A percentile compares a stretch with the other conserved stretches of the same genome.
Conservation (phyloP, 192 early-diverging fungal species). For the Podila epigama region DNA sequence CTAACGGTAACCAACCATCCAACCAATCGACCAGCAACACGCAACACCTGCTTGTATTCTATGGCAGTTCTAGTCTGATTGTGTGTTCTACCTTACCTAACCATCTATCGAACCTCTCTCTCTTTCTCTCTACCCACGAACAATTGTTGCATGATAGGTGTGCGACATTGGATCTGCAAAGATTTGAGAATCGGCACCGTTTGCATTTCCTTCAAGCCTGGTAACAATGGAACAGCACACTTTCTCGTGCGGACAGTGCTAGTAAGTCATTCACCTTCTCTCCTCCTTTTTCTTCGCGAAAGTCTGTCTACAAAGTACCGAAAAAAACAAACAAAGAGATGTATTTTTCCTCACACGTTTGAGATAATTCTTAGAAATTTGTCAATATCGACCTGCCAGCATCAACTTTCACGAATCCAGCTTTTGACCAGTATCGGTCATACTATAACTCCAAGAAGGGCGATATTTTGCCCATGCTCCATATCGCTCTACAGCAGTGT, state of each 20-base stretch:
- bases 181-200: slow-evolving; percentile 31
- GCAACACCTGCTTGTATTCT: no score
- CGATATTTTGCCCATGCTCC: slow-evolving; percentile 22
- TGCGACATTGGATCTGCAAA: slow-evolving; percentile 20
- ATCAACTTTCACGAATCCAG: neutral
- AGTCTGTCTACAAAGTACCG: neutral
- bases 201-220: slow-evolving; percentile 15
- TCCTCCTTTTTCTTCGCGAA: neutral
- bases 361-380: slow-evolving; percentile 10
- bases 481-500: slow-evolving; percentile 22
- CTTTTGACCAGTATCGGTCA: slow-evolving; percentile 11
- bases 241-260: slow-evolving; percentile 34
- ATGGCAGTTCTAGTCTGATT: no score
- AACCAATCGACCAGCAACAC: no score
- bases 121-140: neutral
- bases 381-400: slow-evolving; percentile 13
- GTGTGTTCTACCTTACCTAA: no score
- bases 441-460: slow-evolving; percentile 9
- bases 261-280: slow-evolving; percentile 2
- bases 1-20: neutral
- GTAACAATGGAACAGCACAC: slow-evolving; percentile 10
- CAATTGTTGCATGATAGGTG: neutral
- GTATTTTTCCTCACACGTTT: neutral
- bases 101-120: neutral
- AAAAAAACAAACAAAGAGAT: neutral